A percentile compares a stretch with the other conserved stretches of the same genome.
These are phyloP conservation scores for Xylaria castorea DNA, from an alignment of 495 filamentous ascomycete genomes.

Conservation along the genomic window DNA sequence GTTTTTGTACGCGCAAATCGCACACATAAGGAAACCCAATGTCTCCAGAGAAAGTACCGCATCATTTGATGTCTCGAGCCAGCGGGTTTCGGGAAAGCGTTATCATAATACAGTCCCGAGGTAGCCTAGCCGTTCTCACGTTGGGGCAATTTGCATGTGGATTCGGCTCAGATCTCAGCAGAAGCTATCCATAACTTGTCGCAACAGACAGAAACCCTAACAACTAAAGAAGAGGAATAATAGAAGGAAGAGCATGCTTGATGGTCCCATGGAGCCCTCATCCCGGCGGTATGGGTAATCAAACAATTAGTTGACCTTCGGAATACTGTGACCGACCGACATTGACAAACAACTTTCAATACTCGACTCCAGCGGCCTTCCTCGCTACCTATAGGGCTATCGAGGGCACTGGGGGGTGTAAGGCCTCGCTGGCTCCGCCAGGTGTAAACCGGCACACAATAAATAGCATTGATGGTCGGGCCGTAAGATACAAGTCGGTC, in stretches of 20 bases:
- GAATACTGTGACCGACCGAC: neutral
- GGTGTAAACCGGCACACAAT: neutral
- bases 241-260: neutral
- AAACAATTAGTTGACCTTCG: neutral
- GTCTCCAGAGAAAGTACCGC: neutral
- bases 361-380: neutral
- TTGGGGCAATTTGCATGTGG: neutral
- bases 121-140: neutral
- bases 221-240: neutral
- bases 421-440: neutral
- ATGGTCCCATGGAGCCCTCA: neutral
- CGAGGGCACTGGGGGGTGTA: neutral
- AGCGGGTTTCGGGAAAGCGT: neutral
- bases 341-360: neutral
- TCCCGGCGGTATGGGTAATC: neutral
- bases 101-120: neutral
- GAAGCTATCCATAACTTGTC: neutral
- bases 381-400: neutral
- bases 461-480: neutral
- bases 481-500: neutral
- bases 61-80: neutral
- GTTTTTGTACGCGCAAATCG: neutral
- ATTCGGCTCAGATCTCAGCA: neutral
- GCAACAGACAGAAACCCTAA: neutral
- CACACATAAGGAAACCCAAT: neutral